phyloP scores from a whole-genome alignment of 2,329 filamentous ascomycete genomes.

The Aspergillus fischeri region DNA sequence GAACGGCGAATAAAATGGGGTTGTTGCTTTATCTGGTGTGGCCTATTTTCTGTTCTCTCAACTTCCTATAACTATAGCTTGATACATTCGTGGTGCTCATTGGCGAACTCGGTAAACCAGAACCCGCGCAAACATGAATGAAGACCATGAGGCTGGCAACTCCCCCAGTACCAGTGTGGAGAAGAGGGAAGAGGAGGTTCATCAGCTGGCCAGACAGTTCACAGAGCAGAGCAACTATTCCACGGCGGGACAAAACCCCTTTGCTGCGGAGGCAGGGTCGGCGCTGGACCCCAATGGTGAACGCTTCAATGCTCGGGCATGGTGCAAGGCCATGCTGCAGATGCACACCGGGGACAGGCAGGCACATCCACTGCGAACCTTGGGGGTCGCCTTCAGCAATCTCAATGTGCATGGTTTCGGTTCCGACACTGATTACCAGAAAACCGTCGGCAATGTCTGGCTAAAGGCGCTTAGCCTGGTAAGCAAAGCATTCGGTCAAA shows the following conservation, averaged over 20 bases:
- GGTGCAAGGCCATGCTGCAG: constrained; percentile 38
- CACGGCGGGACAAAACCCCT: constrained; percentile 1
- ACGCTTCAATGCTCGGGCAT: constrained; percentile 36
- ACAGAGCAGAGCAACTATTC: constrained; percentile 1
- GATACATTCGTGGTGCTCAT: too few species aligned
- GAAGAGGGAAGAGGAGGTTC: too few species aligned
- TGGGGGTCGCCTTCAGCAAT: constrained; percentile 60
- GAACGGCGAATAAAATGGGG: too few species aligned
- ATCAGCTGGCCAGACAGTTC: too few species aligned
- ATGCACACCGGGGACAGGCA: constrained; percentile 32
- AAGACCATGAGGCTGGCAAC: too few species aligned
- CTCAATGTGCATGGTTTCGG: constrained; percentile 64
- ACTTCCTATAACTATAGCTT: too few species aligned
- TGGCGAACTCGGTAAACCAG: too few species aligned
- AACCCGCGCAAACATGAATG: too few species aligned
- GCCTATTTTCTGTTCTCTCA: too few species aligned
- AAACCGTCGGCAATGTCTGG: constrained; percentile 58
- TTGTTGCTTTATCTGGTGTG: too few species aligned
- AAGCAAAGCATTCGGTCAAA: not conserved
- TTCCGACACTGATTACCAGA: constrained; percentile 61
- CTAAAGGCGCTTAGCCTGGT: constrained; percentile 31
- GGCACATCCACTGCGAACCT: constrained; percentile 28
- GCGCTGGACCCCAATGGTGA: constrained; percentile 36
- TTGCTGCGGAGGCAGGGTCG: constrained; percentile 3
- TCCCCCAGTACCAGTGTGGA: not conserved